Conservation (phyloP, 768 basidiomycete genomes). For the Pleurotus pulmonarius region DNA sequence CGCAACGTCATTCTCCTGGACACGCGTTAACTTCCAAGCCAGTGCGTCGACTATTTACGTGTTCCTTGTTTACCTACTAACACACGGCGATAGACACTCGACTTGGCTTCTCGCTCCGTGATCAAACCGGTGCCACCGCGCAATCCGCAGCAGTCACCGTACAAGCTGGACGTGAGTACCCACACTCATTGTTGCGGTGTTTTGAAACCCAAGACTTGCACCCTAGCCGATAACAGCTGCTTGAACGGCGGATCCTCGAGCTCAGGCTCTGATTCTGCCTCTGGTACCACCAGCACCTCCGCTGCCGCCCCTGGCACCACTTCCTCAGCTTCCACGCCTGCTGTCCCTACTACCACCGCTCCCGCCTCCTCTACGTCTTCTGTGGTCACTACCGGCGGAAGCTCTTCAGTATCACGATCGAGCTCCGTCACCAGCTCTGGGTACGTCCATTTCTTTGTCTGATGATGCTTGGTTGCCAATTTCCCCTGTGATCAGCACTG, state of each 20-base stretch:
- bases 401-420: too few species aligned
- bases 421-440: too few species aligned
- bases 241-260: slow-evolving; percentile 10
- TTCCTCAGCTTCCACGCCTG: slow-evolving; percentile 9
- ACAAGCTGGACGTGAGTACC: slow-evolving; percentile 43
- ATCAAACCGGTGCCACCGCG: slow-evolving; percentile 45
- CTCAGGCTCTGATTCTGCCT: slow-evolving; percentile 13
- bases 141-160: slow-evolving; percentile 55
- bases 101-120: slow-evolving; percentile 59
- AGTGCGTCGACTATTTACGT: slow-evolving; percentile 28
- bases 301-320: slow-evolving; percentile 15
- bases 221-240: slow-evolving; percentile 32
- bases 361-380: background rate
- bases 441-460: too few species aligned
- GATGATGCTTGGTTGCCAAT: too few species aligned
- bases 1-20: slow-evolving; percentile 49
- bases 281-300: slow-evolving; percentile 14
- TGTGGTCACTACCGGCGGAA: too few species aligned
- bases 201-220: slow-evolving; percentile 10
- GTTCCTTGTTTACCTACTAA: background rate
- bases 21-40: slow-evolving; percentile 36
- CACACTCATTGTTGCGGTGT: background rate
- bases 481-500: too few species aligned
- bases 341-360: slow-evolving; percentile 6
- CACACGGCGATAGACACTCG: slow-evolving; percentile 33